phyloP scores from a whole-genome alignment of 352 stramenopile genomes.

The Halophytophthora polymorphica region DNA sequence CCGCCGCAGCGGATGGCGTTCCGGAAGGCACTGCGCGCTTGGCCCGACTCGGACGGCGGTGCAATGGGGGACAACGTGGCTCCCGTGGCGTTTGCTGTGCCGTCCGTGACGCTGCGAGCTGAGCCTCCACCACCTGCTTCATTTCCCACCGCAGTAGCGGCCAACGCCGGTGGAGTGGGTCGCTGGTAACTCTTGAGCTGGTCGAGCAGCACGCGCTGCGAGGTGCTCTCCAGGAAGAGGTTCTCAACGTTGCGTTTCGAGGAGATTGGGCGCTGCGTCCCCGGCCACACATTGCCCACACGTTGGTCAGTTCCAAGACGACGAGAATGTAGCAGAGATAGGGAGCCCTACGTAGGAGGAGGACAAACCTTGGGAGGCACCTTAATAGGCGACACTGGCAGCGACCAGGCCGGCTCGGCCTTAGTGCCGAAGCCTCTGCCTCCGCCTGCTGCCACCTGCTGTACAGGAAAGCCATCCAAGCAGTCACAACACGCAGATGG shows the following conservation, averaged over 20 bases:
- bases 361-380: slow-evolving; percentile 18
- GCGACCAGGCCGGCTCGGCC: slow-evolving; percentile 15
- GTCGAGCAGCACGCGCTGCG: slow-evolving; percentile 44
- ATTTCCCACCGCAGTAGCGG: not conserved
- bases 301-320: not conserved
- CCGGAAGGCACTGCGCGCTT: slow-evolving; percentile 6
- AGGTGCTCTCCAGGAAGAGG: slow-evolving; percentile 44
- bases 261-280: slow-evolving; percentile 6
- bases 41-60: slow-evolving; percentile 9
- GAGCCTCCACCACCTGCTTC: not conserved
- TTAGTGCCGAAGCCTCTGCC: not conserved
- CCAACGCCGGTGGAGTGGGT: slow-evolving; percentile 7
- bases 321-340: not conserved
- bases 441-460: not conserved
- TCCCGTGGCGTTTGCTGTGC: not conserved
- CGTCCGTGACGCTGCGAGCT: not conserved
- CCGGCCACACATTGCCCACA: not conserved
- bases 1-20: slow-evolving; percentile 30
- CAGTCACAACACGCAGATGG: not conserved
- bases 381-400: slow-evolving; percentile 54
- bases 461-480: not conserved
- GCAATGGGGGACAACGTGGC: slow-evolving; percentile 16
- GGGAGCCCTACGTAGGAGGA: slow-evolving; percentile 4
- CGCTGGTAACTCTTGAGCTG: slow-evolving; percentile 49
- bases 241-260: slow-evolving; percentile 32